Evolutionary conservation across 2,329 filamentous ascomycete genomes (phyloP), one percentile per base, ranked within the genome.

Genomic region (Aspergillus sp.): DNA sequence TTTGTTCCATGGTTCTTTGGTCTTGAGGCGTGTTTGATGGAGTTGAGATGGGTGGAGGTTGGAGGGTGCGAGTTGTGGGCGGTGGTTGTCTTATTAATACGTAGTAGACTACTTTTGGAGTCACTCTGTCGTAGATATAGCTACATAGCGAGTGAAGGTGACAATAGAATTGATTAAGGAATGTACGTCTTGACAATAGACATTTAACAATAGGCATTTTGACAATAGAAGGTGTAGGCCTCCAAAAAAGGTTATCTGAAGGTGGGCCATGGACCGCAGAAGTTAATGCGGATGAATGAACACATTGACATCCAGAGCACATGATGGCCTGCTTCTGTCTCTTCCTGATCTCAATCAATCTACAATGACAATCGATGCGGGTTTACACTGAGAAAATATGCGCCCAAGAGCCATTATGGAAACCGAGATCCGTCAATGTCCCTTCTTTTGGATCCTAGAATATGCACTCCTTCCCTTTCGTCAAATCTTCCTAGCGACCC

Each of bases 1-100:
- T 6, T 33, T 58, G 55, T 12, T 67, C 54, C 57, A 61, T 64
- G 2, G 8, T 46, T 17, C 5, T 34, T 27, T 24, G 6, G 20
- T 9, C 13, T 15, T 51, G 22, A 15, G 20, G 41, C 8, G 12
- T 27, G 19, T 5, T 30, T 30, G 33, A 22, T 20, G 22, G 8
- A 2, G 41, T 27, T 24, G n/a, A 24, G 13, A 39, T 41, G 41
- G 19, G 19, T 34, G 50, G 50, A 34, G 13, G 20, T 42, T 42
- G 40, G 17, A n/a, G 7, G 3, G 17, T 20, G 22, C 9, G 11
- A 24, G 22, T 27, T 4, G 27, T 30, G 42, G 42, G 11, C 5
- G 12, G 42, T 15, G 17, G 17, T 45, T 7, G 42, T n/a, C n/a
- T 42, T 42, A 42, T 42, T 42, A 42, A 42, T 42, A 11, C 7